phyloP scores from a whole-genome alignment of 2,329 filamentous ascomycete genomes.

The Fusarium torulosum region DNA sequence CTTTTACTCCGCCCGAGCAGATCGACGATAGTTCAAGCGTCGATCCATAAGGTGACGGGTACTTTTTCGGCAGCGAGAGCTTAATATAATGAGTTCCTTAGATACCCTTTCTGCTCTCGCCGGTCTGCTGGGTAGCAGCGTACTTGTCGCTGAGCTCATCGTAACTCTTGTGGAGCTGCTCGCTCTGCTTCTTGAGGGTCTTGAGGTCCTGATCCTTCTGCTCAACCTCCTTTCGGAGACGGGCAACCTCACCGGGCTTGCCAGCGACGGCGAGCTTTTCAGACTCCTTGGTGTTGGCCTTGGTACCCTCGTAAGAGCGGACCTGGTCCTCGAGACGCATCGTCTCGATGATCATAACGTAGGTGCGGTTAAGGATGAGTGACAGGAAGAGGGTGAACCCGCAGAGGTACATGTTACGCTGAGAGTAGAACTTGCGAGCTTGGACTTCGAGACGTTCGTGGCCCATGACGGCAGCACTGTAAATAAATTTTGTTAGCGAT shows the following conservation, averaged over 20 bases:
- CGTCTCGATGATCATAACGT: slow-evolving; percentile 94
- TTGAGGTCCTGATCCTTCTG: slow-evolving; percentile 86
- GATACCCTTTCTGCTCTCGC: slow-evolving; percentile 69
- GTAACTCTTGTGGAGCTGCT: slow-evolving; percentile 87
- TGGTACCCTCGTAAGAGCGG: slow-evolving; percentile 77
- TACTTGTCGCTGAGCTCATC: slow-evolving; percentile 87
- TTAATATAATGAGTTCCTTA: slow-evolving; percentile 49
- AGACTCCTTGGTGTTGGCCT: slow-evolving; percentile 72
- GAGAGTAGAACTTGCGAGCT: slow-evolving; percentile 99
- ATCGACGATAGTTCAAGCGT: background rate
- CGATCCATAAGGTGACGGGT: background rate
- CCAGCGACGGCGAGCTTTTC: slow-evolving; percentile 79
- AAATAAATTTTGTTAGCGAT: slow-evolving; percentile 36
- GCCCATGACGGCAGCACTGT: slow-evolving; percentile 78
- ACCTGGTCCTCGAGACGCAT: slow-evolving; percentile 93
- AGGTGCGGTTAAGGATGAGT: slow-evolving; percentile 98
- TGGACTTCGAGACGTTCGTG: slow-evolving; percentile 98
- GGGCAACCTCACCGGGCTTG: slow-evolving; percentile 79
- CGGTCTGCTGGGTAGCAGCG: slow-evolving; percentile 65
- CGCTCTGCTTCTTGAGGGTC: slow-evolving; percentile 91
- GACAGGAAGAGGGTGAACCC: slow-evolving; percentile 99
- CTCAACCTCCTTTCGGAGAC: slow-evolving; percentile 77
- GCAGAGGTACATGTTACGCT: slow-evolving; percentile 99
- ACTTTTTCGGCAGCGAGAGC: background rate
- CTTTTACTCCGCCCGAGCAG: background rate